Evolutionary conservation across 139 green algal genomes (phyloP).

Genomic region (Coelastrella sp.): DNA sequence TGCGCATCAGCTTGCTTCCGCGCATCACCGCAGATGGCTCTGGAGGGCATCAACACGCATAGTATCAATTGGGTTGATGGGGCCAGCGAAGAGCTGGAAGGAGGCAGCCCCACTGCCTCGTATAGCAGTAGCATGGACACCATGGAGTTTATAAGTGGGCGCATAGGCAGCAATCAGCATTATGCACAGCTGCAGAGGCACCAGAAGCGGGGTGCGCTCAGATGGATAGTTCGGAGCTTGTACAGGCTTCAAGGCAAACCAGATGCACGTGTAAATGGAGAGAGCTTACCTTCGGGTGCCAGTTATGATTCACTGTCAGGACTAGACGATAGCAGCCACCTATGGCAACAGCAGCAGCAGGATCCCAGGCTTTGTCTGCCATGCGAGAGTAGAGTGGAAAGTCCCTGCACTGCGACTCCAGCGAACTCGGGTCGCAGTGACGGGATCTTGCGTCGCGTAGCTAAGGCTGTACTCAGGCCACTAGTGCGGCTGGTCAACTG

Average conservation of each 20-base stretch:
- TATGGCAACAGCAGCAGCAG: constrained; percentile 24
- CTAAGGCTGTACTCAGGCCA: constrained; percentile 1
- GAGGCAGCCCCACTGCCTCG: background rate
- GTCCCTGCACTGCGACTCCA: background rate
- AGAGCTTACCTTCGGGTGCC: background rate
- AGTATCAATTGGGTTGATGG: background rate
- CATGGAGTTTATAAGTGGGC: constrained; percentile 4
- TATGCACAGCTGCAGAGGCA: background rate
- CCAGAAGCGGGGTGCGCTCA: background rate
- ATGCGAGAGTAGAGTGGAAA: background rate
- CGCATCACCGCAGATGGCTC: too few relatives aligned
- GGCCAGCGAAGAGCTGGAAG: constrained; percentile 16
- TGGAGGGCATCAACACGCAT: background rate
- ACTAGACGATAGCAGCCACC: background rate
- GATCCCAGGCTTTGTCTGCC: background rate
- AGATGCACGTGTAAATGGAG: background rate
- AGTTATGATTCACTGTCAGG: constrained; percentile 19
- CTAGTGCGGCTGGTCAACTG: background rate
- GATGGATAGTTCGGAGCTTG: background rate
- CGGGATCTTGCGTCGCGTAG: background rate
- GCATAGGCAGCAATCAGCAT: constrained; percentile 7
- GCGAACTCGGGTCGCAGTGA: background rate
- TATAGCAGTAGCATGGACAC: background rate
- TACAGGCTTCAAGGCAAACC: background rate
- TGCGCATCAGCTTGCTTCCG: too few relatives aligned